Evolutionary conservation across 345 rosid genomes (phyloP), one percentile per base, ranked within the genome.

Genomic region (Lepidium didymum): DNA sequence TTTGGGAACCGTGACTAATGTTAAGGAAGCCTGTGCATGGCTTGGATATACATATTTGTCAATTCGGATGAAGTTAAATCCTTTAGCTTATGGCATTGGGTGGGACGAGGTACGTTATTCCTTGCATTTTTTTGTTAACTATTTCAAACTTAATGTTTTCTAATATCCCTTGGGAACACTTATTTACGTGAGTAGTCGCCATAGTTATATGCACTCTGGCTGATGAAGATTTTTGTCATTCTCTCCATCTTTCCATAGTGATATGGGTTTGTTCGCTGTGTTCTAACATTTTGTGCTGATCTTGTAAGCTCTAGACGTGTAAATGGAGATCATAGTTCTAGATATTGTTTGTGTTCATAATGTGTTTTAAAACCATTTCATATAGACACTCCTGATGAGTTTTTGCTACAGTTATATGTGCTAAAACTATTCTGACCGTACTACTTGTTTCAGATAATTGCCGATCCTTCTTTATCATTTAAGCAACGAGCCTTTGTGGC

Each of bases 11-110:
- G 97, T 93, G 64, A 90, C 98, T 40, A 93, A 93, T 81, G 97
- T 93, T 47, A 90, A 90, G 86, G 98, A 93, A 85, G 98, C 98
- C 56, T 90, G 98, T 66, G 85, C 92, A 19, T 93, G 98, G 98
- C 96, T 93, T 79, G 93, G 98, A 40, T 93, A 93, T 81, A 90
- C 98, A 37, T 93, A 93, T 83, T 89, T 93, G 71, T 87, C 85
- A 68, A 89, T 93, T 76, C 87, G 98, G 80, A 93, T 93, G 98
- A 88, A 85, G 77, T 51, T 88, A 79, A 93, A 93, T 80, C 98
- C 98, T 37, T 77, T 93, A 81, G 98, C 92, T 64, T 93, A 93
- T 81, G 98, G 98, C 45, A 74, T 90, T 76, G 98, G 97, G 78
- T 93, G 98, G 98, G 98, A 93, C 29, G 97, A 93, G 97, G 98